A percentile compares a stretch with the other conserved stretches of the same genome.
Evolutionary conservation across 1,284 basidiomycete species (phyloP).

Genomic region (Rhodotorula sp.): DNA sequence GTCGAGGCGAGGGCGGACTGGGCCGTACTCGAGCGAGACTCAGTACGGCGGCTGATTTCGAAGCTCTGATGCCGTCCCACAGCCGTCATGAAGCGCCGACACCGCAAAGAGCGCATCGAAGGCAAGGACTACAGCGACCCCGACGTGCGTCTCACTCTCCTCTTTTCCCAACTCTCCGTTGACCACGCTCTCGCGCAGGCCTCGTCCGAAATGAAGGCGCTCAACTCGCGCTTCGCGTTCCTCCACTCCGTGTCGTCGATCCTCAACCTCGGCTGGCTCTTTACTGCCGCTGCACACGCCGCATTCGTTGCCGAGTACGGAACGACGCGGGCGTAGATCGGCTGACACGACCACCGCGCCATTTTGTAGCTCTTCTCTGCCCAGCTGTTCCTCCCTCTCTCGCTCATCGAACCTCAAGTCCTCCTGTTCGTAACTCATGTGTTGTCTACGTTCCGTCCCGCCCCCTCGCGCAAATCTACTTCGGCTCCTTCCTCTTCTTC

Average conservation of each 20-base stretch:
- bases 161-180: neutral
- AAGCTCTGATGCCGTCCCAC: neutral
- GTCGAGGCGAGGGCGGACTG: neutral
- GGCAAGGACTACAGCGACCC: conserved; percentile 40
- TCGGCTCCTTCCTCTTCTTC: conserved; percentile 9
- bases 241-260: conserved; percentile 39
- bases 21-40: neutral
- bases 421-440: too few species aligned
- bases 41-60: too few species aligned
- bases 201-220: conserved; percentile 33
- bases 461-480: too few species aligned
- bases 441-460: too few species aligned
- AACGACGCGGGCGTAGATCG: neutral
- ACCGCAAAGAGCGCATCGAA: conserved; percentile 38
- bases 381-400: too few species aligned
- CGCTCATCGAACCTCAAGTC: too few species aligned
- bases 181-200: conserved; percentile 2
- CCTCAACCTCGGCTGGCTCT: conserved; percentile 36
- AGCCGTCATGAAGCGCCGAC: conserved; percentile 39
- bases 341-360: neutral
- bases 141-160: conserved; percentile 6
- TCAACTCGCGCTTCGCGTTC: conserved; percentile 36
- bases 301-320: conserved; percentile 13
- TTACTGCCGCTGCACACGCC: conserved; percentile 16
- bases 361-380: neutral